Base-by-base conservation (phyloP, 768 basidiomycete genomes). In the Trametes punicea region DNA sequence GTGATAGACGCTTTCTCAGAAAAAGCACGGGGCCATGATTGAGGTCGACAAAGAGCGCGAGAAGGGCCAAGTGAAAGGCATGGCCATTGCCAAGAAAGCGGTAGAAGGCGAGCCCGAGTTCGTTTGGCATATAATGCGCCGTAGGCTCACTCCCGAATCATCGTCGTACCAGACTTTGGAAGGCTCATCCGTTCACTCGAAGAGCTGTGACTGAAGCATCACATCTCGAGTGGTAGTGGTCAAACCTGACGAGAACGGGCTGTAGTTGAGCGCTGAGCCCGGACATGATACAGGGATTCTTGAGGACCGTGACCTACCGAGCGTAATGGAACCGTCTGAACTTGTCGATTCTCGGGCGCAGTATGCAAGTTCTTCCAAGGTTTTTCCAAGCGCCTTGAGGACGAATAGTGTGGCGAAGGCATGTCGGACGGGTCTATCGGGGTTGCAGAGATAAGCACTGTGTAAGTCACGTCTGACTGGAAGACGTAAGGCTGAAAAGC, bases 51-150 rank as follows among this genome's bases (percentile, higher is more conserved):
- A 50, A 18, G 56, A 57, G 31, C 59, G 66, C n/a, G 66, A 67
- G 59, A 57, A 55, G 26, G 64, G 64, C 1, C 66, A 66, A 25
- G 60, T 69, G n/a, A 56, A 62, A 40, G 66, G 63, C 4, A 63
- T 67, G 64, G 66, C 66, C 1, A 56, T 63, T 6, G 55, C 65
- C 3, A 67, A 66, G 56, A 65, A 65, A 36, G 66, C 68, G 2
- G 60, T 64, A 7, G 64, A 64, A 62, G 68, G 68, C 66, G 16
- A 26, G 60, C 30, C 34, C 20, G 30, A 9, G 18, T 11, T 11
- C 9, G 6, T 33, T 13, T 15, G 7, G 13, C 6, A 21, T 10
- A 3, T 27, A 31, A 15, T 36, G 2, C 4, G 2, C 15, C 6
- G 34, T 36, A 5, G 1, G 1, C 4, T 15, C 15, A 16, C 34